These are phyloP conservation scores for Mycogone perniciosa DNA, from an alignment of 2,329 filamentous ascomycete species.

Conservation along the genomic window DNA sequence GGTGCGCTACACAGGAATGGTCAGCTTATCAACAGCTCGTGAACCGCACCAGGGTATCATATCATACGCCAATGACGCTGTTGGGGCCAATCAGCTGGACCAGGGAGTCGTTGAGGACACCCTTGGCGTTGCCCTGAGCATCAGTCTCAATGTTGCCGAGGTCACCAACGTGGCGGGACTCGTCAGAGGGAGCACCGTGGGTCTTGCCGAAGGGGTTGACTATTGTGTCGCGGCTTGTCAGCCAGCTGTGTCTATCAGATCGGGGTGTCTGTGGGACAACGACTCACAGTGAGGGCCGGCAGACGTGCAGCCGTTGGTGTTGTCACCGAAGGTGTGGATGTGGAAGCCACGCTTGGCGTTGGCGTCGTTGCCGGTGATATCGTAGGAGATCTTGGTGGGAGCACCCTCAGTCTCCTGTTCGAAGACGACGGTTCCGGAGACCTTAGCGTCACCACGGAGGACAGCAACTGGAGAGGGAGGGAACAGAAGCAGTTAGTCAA, in stretches of 20 bases:
- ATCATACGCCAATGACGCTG: slow-evolving; percentile 82
- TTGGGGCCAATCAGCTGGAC: slow-evolving; percentile 95
- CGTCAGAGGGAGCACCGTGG: slow-evolving; percentile 81
- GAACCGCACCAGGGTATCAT: background rate
- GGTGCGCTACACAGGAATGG: slow-evolving; percentile 60
- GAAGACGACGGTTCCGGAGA: slow-evolving; percentile 90
- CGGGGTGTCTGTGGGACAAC: background rate
- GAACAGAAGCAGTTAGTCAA: slow-evolving; percentile 16
- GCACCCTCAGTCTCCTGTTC: slow-evolving; percentile 80
- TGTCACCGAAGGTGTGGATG: slow-evolving; percentile 98
- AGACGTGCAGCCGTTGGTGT: slow-evolving; percentile 99
- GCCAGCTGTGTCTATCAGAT: background rate
- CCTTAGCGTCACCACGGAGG: slow-evolving; percentile 94
- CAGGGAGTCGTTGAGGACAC: slow-evolving; percentile 69
- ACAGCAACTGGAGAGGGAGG: slow-evolving; percentile 65
- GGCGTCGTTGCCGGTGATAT: slow-evolving; percentile 86
- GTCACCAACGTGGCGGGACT: slow-evolving; percentile 90
- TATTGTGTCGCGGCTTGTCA: slow-evolving; percentile 30
- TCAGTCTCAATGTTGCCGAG: slow-evolving; percentile 97
- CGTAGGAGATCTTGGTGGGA: slow-evolving; percentile 82
- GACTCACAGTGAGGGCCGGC: slow-evolving; percentile 92
- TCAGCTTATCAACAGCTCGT: background rate
- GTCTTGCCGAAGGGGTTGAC: slow-evolving; percentile 94
- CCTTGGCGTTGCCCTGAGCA: slow-evolving; percentile 81
- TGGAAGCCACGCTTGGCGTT: slow-evolving; percentile 98